Evolutionary conservation across 345 rosid genomes (phyloP).

Genomic region (Limnanthes douglasii): DNA sequence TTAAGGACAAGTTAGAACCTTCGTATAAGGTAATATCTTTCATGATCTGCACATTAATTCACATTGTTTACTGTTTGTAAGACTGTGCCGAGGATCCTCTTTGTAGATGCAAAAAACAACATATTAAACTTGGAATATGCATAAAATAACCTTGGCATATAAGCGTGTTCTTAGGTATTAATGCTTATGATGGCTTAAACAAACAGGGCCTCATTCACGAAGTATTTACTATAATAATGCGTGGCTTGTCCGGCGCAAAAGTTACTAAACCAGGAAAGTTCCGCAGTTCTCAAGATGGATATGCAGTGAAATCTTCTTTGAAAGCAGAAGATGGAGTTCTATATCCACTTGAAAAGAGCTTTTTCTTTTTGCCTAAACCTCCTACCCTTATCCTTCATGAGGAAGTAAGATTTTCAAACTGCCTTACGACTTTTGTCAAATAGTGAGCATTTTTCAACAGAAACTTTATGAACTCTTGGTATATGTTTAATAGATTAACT

Average conservation of each 20-base stretch:
- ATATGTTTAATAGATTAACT: slow-evolving; percentile 45
- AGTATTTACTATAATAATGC: slow-evolving; percentile 76
- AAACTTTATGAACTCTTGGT: no score
- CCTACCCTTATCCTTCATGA: slow-evolving; percentile 97
- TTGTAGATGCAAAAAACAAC: no score
- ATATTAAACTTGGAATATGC: no score
- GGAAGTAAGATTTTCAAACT: slow-evolving; percentile 35
- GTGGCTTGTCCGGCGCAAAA: slow-evolving; percentile 90
- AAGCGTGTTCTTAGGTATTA: slow-evolving; percentile 1
- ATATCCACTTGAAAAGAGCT: slow-evolving; percentile 95
- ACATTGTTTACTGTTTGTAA: background rate
- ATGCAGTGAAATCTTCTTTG: slow-evolving; percentile 93
- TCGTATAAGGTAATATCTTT: slow-evolving; percentile 53
- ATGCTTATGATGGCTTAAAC: background rate
- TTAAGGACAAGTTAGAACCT: slow-evolving; percentile 74
- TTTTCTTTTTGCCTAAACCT: slow-evolving; percentile 94
- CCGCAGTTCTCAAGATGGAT: slow-evolving; percentile 95
- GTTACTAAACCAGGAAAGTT: slow-evolving; percentile 95
- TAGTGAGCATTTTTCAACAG: no score
- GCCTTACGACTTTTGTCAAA: no score
- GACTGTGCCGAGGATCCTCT: no score
- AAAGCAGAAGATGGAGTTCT: slow-evolving; percentile 97
- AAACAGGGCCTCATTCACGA: slow-evolving; percentile 89
- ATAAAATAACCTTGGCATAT: no score
- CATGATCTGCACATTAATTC: background rate